Evolutionary conservation across 2,329 filamentous ascomycete genomes (phyloP).

Genomic region (Drechslerella dactyloides): DNA sequence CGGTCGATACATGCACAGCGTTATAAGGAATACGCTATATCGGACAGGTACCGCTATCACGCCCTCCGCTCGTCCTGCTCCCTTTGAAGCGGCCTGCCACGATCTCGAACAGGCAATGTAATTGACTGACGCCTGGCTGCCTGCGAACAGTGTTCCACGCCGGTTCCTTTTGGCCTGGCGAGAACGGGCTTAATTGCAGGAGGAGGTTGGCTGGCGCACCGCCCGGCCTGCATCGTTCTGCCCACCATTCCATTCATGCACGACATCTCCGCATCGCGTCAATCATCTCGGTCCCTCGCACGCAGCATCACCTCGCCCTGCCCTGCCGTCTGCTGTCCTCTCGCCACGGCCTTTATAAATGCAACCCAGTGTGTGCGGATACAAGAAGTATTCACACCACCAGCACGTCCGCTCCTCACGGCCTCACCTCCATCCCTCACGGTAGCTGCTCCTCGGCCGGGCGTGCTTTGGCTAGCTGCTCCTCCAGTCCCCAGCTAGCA

Average conservation of each 20-base stretch:
- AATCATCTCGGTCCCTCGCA: background rate
- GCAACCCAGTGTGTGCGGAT: too few species aligned
- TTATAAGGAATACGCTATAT: too few species aligned
- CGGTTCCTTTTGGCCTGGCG: background rate
- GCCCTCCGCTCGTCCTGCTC: too few species aligned
- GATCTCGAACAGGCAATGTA: background rate
- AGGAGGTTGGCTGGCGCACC: background rate
- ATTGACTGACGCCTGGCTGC: background rate
- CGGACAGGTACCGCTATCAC: too few species aligned
- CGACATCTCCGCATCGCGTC: slow-evolving; percentile 2
- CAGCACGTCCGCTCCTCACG: too few species aligned
- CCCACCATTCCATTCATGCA: background rate
- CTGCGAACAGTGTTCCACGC: too few species aligned
- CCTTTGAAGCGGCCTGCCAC: too few species aligned
- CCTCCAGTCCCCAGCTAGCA: background rate
- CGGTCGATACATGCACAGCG: too few species aligned
- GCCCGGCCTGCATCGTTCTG: background rate
- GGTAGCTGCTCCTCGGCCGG: background rate
- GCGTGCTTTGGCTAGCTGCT: background rate
- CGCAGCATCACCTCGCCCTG: background rate
- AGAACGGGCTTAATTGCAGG: background rate
- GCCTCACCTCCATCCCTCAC: background rate
- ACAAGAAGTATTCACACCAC: too few species aligned
- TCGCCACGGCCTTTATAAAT: background rate
- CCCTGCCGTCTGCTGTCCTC: background rate